Conservation (phyloP, 176 grass and related monocot genomes). For the Paspalum notatum region DNA sequence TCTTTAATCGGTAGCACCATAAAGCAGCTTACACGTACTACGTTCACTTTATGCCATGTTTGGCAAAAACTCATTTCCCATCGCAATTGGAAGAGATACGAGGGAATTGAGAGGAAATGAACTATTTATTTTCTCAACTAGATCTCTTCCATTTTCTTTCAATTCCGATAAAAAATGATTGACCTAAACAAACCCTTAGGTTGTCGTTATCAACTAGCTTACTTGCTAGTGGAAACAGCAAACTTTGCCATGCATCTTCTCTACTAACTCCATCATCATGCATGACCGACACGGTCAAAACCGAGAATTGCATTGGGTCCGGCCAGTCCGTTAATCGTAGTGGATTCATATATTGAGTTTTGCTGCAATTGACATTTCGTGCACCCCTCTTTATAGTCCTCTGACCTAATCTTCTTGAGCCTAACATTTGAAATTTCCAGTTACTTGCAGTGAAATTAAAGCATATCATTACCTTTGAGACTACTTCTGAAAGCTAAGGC, state of each 20-base stretch:
- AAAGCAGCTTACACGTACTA: neutral
- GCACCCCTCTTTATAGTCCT: neutral
- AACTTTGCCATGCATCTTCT: neutral
- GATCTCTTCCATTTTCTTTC: no score
- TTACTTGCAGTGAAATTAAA: neutral
- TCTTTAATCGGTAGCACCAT: neutral
- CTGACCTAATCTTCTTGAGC: slow-evolving; percentile 6
- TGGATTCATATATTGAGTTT: neutral
- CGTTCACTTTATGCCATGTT: neutral
- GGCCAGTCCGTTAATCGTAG: neutral
- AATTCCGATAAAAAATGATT: no score
- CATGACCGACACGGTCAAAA: slow-evolving; percentile 40
- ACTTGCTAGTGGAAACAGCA: neutral
- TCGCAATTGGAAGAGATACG: no score
- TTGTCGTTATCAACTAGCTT: neutral
- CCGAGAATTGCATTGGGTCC: neutral
- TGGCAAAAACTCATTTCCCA: no score
- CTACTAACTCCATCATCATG: neutral
- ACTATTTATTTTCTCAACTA: no score
- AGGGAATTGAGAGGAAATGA: no score
- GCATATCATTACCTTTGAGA: no score
- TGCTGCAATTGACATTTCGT: slow-evolving; percentile 2
- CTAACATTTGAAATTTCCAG: slow-evolving; percentile 28
- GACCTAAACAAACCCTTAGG: no score
- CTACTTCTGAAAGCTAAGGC: no score